Evolutionary conservation across 371 early-diverging fungal genomes (phyloP).

Genomic region (Conidiobolus incongruus): DNA sequence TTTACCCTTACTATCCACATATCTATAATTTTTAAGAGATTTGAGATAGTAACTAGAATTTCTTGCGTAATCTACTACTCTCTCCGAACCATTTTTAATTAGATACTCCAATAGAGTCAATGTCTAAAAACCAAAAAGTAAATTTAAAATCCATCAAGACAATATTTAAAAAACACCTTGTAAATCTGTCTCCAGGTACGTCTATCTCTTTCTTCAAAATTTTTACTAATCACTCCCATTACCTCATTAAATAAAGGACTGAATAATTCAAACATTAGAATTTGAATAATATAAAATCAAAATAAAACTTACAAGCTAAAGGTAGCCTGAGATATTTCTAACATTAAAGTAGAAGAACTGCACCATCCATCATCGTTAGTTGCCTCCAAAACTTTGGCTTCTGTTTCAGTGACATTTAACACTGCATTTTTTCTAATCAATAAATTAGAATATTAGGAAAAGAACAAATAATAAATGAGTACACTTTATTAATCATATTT

Average conservation of each 20-base stretch:
- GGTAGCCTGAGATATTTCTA: slow-evolving; percentile 69
- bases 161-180: slow-evolving; percentile 32
- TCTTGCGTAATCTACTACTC: slow-evolving; percentile 69
- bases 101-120: slow-evolving; percentile 81
- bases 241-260: slow-evolving; percentile 80
- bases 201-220: slow-evolving; percentile 63
- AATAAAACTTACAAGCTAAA: slow-evolving; percentile 33
- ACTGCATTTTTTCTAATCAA: slow-evolving; percentile 17
- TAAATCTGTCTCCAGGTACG: slow-evolving; percentile 83
- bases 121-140: slow-evolving; percentile 19
- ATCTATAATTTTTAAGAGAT: slow-evolving; percentile 55
- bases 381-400: slow-evolving; percentile 68
- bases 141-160: not conserved
- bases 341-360: slow-evolving; percentile 74
- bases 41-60: slow-evolving; percentile 67
- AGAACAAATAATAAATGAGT: not conserved
- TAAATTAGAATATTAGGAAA: not conserved
- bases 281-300: not conserved
- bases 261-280: not conserved
- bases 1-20: slow-evolving; percentile 77
- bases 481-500: slow-evolving; percentile 11
- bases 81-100: slow-evolving; percentile 83
- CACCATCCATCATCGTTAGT: slow-evolving; percentile 80
- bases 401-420: slow-evolving; percentile 68
- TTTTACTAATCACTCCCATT: slow-evolving; percentile 72